Evolutionary conservation across 805 yeast genomes (phyloP), one percentile per base, ranked within the genome.

Genomic region (Saccharomycopsis lassenensis): DNA sequence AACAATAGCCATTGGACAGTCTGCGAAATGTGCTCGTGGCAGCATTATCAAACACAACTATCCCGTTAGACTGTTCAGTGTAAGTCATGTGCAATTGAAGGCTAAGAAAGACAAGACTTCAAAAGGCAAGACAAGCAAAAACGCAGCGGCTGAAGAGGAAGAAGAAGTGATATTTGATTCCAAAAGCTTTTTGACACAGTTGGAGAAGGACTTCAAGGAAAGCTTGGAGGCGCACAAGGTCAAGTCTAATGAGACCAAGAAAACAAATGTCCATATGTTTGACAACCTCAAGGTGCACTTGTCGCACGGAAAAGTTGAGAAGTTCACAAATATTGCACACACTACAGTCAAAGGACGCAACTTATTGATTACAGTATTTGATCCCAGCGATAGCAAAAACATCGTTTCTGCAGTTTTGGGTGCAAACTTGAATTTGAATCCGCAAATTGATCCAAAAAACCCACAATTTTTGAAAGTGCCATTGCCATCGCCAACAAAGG

Each of bases 351-450:
- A 78, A 46, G 62, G 67, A 19, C 68, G 82, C 48, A 65, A 73
- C 46, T 62, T 84, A 35, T 57, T 71, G 22, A 71, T 89, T n/a
- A 85, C 95, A 0, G 87, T 86, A 2, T 89, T 79, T 55, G 95
- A 89, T 50, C 94, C 94, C 5, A 67, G 65, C 35, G 69, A 82
- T 46, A 67, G 74, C 26, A 79, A 83, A 48, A 66, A 70, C 42
- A 70, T 89, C 20, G 67, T 80, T 20, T 75, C 85, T 35, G 67
- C 87, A 0, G 74, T 89, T 14, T 55, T 84, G 41, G 78, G 71
- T 1, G 65, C 87, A 0, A 70, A 71, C 7, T 58, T 83, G 52
- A 81, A 82, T 49, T 57, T 89, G 64, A 84, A 77, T 41, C 94
- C 97, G 1, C 87, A 80, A 51, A 65, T 63, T 16, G 87, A 84